Percentiles rank a stretch among this genome's conserved stretches.
These are phyloP conservation scores for Herpomyces periplanetae DNA, from an alignment of 2,329 filamentous ascomycete species.

Conservation along the genomic window DNA sequence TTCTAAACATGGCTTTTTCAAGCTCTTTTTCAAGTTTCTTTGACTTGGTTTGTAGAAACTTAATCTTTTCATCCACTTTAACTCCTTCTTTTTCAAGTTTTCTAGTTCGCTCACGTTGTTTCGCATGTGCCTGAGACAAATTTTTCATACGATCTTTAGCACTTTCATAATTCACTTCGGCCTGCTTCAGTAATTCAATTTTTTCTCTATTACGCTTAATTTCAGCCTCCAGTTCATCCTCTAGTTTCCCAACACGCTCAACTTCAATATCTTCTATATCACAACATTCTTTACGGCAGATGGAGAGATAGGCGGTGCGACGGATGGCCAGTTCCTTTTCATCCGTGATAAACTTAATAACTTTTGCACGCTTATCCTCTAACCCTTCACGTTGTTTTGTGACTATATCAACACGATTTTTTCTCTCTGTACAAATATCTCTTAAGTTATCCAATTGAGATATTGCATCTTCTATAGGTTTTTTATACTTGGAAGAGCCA, in stretches of 20 bases:
- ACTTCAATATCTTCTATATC: constrained; percentile 62
- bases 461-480: constrained; percentile 73
- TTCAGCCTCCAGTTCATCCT: constrained; percentile 47
- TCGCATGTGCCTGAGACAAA: constrained; percentile 43
- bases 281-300: constrained; percentile 52
- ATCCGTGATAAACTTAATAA: constrained; percentile 47
- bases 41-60: constrained; percentile 57
- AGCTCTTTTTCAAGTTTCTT: constrained; percentile 82
- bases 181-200: constrained; percentile 53
- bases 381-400: constrained; percentile 80
- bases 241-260: constrained; percentile 65
- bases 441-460: constrained; percentile 66
- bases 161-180: constrained; percentile 46
- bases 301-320: constrained; percentile 63
- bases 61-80: constrained; percentile 90
- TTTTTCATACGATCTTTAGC: constrained; percentile 46
- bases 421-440: constrained; percentile 81
- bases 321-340: constrained; percentile 74
- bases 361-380: constrained; percentile 87
- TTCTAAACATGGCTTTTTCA: constrained; percentile 29
- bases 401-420: constrained; percentile 69
- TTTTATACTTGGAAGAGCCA: constrained; percentile 90
- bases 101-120: constrained; percentile 43
- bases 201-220: constrained; percentile 65
- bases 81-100: constrained; percentile 86